Base-by-base conservation (phyloP, 2,329 filamentous ascomycete species). In the Fusarium foetens region DNA sequence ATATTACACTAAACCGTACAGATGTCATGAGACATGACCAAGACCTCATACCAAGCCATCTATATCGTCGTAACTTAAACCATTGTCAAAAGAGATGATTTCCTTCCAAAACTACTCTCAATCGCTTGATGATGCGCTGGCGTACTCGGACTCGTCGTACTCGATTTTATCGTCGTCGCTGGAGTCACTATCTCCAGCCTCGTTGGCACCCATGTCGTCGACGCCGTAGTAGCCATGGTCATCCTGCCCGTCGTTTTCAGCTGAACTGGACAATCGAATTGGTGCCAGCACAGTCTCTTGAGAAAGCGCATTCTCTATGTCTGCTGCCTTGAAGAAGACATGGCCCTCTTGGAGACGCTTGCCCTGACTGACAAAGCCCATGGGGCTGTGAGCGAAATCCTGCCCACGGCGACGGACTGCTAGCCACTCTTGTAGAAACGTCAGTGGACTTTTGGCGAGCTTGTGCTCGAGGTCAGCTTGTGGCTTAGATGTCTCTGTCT, bases 381-480 rank as follows among this genome's bases (percentile, higher is more conserved):
- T 90, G 0, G 88, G 89, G 0, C 88, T 91, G 31, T 90, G 86
- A 19, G 84, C 74, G 57, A 90, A 84, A 64, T 91, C 88, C 62
- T 90, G 87, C 0, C 86, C 86, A 41, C 86, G 86, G 3, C 88
- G 85, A 2, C 86, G 83, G 0, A 88, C 66, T 0, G 85, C 80
- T 1, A 91, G 79, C 88, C 88, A 91, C 49, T 91, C 88, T 27
- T 87, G 83, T 1, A 91, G 73, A 73, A 89, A 89, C 0, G 76
- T 80, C 9, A 85, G 69, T 0, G 84, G 84, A 25, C 81, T 76
- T 25, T 71, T 52, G 8, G 54, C 58, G 17, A 76, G 68, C 33
- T 64, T 67, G 14, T 52, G 27, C 6, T 68, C 53, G 5, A 55
- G 13, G 29, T 46, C 51, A 6, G 45, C 9, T 35, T 49, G 42